Evolutionary conservation across 2,329 filamentous ascomycete genomes (phyloP).

Genomic region (Paramyrothecium sp.): DNA sequence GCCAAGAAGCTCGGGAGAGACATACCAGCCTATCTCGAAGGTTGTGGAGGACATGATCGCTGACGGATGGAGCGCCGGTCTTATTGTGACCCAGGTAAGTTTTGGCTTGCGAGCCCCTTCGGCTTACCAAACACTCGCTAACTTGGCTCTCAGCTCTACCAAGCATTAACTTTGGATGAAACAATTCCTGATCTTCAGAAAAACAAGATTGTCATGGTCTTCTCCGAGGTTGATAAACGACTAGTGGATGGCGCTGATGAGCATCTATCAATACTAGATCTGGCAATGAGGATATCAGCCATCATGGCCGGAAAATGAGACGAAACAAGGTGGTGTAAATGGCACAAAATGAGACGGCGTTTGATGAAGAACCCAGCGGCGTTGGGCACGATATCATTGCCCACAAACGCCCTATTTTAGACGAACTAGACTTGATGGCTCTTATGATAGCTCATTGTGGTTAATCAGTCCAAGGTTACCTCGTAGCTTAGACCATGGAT

Average conservation of each 20-base stretch:
- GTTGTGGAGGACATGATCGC: slow-evolving; percentile 89
- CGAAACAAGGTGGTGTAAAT: background rate
- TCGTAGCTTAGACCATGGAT: slow-evolving; percentile 51
- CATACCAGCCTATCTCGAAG: slow-evolving; percentile 73
- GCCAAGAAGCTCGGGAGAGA: slow-evolving; percentile 60
- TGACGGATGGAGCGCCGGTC: slow-evolving; percentile 93
- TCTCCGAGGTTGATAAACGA: slow-evolving; percentile 93
- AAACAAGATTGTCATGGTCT: slow-evolving; percentile 83
- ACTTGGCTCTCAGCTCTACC: slow-evolving; percentile 62
- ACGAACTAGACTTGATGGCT: slow-evolving; percentile 6
- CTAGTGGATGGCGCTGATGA: slow-evolving; percentile 94
- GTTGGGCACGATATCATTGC: slow-evolving; percentile 4
- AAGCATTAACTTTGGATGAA: slow-evolving; percentile 80
- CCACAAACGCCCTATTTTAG: background rate
- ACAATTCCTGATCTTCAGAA: slow-evolving; percentile 81
- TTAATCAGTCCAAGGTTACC: slow-evolving; percentile 54
- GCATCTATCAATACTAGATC: slow-evolving; percentile 84
- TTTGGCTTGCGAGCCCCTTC: slow-evolving; percentile 2
- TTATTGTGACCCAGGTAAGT: slow-evolving; percentile 76
- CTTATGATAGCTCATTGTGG: slow-evolving; percentile 25
- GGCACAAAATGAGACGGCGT: background rate
- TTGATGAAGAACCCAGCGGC: background rate
- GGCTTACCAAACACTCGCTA: slow-evolving; percentile 10
- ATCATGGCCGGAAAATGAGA: slow-evolving; percentile 55
- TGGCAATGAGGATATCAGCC: slow-evolving; percentile 76